Percentiles rank a stretch among this genome's conserved stretches.
Evolutionary conservation across 169 alveolate genomes (phyloP).

Genomic region (Miamiensis avidus): DNA sequence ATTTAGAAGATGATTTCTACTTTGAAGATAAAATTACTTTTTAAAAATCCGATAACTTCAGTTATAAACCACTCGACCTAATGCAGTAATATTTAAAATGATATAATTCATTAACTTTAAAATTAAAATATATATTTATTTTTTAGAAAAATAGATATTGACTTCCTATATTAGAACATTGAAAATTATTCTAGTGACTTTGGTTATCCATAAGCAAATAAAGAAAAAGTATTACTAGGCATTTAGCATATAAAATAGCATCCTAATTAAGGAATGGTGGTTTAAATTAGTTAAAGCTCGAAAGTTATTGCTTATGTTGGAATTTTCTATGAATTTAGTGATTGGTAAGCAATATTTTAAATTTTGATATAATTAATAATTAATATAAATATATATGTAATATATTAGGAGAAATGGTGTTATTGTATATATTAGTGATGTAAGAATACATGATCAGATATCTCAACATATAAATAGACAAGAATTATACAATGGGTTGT

Average conservation of each 20-base stretch:
- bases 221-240: neutral
- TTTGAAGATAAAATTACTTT: conserved; percentile 15
- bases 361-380: neutral
- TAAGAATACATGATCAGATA: neutral
- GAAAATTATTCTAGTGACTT: neutral
- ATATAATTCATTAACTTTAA: neutral
- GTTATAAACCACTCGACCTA: neutral
- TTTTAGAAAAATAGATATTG: neutral
- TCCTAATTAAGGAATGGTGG: neutral
- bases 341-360: neutral
- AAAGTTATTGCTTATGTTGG: neutral
- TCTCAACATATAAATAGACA: neutral
- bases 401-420: conserved; percentile 19
- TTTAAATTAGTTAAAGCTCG: neutral
- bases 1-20: conserved; percentile 19
- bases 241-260: neutral
- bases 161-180: neutral
- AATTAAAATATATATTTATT: neutral
- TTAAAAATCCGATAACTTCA: neutral
- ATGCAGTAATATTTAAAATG: neutral
- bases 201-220: neutral
- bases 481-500: neutral
- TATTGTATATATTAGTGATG: conserved; percentile 8
- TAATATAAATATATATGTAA: neutral
- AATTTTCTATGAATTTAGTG: neutral